These are phyloP conservation scores for Bacidia rubella DNA, from an alignment of 495 filamentous ascomycete genomes.

Conservation along the genomic window DNA sequence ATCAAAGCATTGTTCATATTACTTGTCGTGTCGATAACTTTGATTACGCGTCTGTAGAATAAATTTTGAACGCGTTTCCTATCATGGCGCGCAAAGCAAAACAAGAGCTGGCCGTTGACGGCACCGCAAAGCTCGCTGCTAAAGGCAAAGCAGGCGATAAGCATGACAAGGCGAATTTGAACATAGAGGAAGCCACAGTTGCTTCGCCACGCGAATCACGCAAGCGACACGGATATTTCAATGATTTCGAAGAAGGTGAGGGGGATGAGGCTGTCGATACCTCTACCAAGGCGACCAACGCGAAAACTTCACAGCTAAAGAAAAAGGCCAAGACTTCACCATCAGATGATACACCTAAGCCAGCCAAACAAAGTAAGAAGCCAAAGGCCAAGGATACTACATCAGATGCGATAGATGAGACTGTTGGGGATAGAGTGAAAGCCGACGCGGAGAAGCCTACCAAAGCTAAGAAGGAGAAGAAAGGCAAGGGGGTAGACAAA, in stretches of 20 bases:
- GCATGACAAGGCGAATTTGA: slow-evolving; percentile 8
- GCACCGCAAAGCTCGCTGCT: slow-evolving; percentile 14
- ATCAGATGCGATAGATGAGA: slow-evolving; percentile 6
- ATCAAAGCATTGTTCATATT: not conserved
- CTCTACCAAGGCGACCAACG: slow-evolving; percentile 26
- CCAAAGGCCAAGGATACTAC: slow-evolving; percentile 5
- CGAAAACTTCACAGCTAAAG: slow-evolving; percentile 19
- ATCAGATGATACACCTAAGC: not conserved
- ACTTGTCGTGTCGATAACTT: not conserved
- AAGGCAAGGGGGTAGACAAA: slow-evolving; percentile 18
- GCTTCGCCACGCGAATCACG: slow-evolving; percentile 24
- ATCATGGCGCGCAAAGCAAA: not conserved
- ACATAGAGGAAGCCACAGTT: slow-evolving; percentile 10
- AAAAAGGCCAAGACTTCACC: slow-evolving; percentile 13
- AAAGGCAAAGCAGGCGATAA: slow-evolving; percentile 14
- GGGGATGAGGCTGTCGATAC: slow-evolving; percentile 20
- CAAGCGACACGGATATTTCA: slow-evolving; percentile 43
- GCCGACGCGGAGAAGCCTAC: slow-evolving; percentile 10
- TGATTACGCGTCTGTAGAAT: not conserved
- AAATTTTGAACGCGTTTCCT: not conserved
- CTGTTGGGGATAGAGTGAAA: not conserved
- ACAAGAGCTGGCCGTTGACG: slow-evolving; percentile 6
- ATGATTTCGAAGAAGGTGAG: slow-evolving; percentile 33
- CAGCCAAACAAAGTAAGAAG: slow-evolving; percentile 2
- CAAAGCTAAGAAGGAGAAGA: slow-evolving; percentile 17